Conservation (phyloP, 1,139 yeast species). For the Yamadazyma conglobata region DNA sequence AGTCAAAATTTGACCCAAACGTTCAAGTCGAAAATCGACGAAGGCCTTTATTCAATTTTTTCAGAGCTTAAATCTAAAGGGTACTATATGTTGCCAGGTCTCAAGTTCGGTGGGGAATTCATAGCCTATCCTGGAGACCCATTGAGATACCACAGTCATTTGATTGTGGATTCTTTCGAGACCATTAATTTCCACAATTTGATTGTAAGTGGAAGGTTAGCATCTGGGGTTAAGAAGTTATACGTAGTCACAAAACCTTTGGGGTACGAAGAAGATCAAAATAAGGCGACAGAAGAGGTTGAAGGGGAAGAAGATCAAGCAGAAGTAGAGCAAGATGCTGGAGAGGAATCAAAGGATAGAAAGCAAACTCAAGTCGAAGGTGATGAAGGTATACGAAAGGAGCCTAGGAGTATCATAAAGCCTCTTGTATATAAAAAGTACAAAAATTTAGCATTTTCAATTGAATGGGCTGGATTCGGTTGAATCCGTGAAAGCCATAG, state of each 20-base stretch:
- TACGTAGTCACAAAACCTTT: conserved; percentile 49
- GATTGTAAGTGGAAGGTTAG: conserved; percentile 82
- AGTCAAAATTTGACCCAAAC: conserved; percentile 1
- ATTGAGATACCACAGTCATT: conserved; percentile 81
- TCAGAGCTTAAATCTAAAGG: conserved; percentile 43
- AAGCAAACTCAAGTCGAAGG: too few relatives aligned
- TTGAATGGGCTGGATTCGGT: conserved; percentile 86
- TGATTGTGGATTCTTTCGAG: conserved; percentile 58
- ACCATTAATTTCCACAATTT: conserved; percentile 51
- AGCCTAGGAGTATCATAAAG: not conserved
- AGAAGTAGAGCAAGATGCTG: conserved; percentile 24
- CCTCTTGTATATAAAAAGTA: conserved; percentile 1
- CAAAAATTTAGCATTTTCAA: conserved; percentile 43
- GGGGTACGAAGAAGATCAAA: not conserved
- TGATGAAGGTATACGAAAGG: not conserved
- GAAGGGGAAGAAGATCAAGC: not conserved
- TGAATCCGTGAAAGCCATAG: too few relatives aligned
- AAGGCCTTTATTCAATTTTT: conserved; percentile 18
- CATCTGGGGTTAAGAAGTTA: conserved; percentile 87
- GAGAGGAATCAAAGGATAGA: too few relatives aligned
- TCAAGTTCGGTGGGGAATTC: conserved; percentile 86
- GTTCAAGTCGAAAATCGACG: conserved; percentile 6
- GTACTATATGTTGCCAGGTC: conserved; percentile 73
- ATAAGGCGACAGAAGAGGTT: not conserved
- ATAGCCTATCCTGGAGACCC: conserved; percentile 97